Percentiles rank a stretch among this genome's conserved stretches.
These are phyloP conservation scores for Erysimum pusillum DNA, from an alignment of 441 rosid species.

Conservation along the genomic window DNA sequence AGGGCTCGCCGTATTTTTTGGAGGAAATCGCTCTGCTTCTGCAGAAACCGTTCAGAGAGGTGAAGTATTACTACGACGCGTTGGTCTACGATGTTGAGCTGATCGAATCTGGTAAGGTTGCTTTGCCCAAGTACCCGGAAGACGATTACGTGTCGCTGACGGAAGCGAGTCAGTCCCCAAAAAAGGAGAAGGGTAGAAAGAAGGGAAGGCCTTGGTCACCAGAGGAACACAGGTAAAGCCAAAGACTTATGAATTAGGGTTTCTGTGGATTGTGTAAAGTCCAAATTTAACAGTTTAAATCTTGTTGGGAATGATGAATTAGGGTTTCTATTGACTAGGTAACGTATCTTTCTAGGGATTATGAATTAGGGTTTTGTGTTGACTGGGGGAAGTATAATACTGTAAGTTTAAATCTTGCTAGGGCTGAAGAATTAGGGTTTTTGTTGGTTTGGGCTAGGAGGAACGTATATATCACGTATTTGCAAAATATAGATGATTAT, in stretches of 20 bases:
- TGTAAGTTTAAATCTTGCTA: background rate
- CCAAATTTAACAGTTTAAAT: background rate
- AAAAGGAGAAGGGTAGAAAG: conserved; percentile 49
- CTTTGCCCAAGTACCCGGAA: background rate
- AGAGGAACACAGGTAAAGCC: conserved; percentile 58
- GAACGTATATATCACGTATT: background rate
- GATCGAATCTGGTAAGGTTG: conserved; percentile 57
- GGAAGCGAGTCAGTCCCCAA: conserved; percentile 13
- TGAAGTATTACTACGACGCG: conserved; percentile 53
- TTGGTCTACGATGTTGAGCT: conserved; percentile 57
- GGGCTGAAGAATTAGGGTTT: background rate
- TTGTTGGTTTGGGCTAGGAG: background rate
- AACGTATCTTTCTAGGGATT: background rate
- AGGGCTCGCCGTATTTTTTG: conserved; percentile 51
- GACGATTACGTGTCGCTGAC: conserved; percentile 3
- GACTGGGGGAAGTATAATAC: background rate
- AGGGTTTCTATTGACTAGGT: background rate
- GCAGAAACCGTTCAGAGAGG: conserved; percentile 52
- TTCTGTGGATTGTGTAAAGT: background rate
- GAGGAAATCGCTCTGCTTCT: conserved; percentile 49
- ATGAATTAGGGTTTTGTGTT: background rate
- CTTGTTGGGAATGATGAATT: background rate
- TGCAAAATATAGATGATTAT: background rate
- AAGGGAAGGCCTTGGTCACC: conserved; percentile 71
- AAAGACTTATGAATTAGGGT: background rate